Base-by-base conservation (phyloP, 495 filamentous ascomycete species). In the Choiromyces venosus region DNA sequence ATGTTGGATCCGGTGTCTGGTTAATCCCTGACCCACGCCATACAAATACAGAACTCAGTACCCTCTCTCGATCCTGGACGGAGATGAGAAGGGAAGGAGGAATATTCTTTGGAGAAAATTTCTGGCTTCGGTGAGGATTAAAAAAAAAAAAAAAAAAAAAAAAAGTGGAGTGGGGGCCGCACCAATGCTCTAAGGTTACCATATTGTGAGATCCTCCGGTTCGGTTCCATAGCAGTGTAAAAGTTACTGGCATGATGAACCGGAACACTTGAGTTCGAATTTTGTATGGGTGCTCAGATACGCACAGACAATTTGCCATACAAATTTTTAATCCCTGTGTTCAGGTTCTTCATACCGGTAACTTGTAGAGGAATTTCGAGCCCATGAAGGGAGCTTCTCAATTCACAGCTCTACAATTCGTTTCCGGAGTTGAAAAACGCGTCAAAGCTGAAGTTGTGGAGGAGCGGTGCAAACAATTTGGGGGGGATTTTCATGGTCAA, bases 1-100 rank as follows among this genome's bases (percentile, higher is more conserved):
- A 68, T 74, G 68, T 73, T 75, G 70, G 70, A 73, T 67, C 73
- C 44, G 66, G 46, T 72, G 73, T 66, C 66, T 69, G 76, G 69
- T 70, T 76, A 65, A 77, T 77, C 73, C 75, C 68, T 76, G 73
- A 29, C 16, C 52, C 68, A 65, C 37, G 37, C 64, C 64, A 65
- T 71, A 71, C 46, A 64, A 65, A 44, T 65, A 35, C 67, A 73
- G 33, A 65, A 39, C 67, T 74, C 71, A 25, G 52, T 61, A 61
- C 74, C 33, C 37, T 40, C 76, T 70, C 38, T 39, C 37, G 33
- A 66, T 69, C 74, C 70, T 44, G 65, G 46, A 38, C 74, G 69
- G 75, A 77, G 69, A 77, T 72, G 52, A 37, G 72, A 69, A 44
- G 65, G 75, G 73, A 76, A 71, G 68, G 68, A 66, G 74, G 69